Evolutionary conservation across 2,329 filamentous ascomycete genomes (phyloP), one percentile per base, ranked within the genome.

Genomic region (Trichoderma breve): DNA sequence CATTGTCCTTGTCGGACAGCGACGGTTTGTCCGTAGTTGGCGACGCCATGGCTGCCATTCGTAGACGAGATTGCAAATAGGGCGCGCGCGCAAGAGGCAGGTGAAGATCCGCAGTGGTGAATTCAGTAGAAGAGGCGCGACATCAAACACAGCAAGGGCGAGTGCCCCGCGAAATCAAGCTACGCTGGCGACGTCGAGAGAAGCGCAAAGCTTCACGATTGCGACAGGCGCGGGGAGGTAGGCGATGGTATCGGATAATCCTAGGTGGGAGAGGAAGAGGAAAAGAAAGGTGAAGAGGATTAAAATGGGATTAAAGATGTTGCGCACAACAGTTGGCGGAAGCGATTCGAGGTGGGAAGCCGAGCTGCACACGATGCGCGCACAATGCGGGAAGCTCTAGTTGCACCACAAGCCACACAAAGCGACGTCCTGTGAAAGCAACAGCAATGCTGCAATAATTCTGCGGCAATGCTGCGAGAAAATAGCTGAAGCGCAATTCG

Each of bases 11-110:
- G 24, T 77, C 76, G n/a, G 73, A 62, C 66, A 74, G 75, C 75
- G 79, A 74, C 73, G 80, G 76, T 69, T 79, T 77, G 77, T 86
- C 82, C 73, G 83, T 79, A 60, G 79, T 80, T 73, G 85, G 83
- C 76, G 86, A 86, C 74, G 86, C 84, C 86, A 88, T 88, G 78
- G 83, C 83, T 84, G 85, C 84, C 82, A 84, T 85, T 81, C 81
- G 84, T 76, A 74, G 73, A 61, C 64, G 76, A 76, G 28, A 3
- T 15, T 32, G 36, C 18, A 43, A 26, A 32, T 55, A 39, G 3
- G 58, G 21, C 60, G 66, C 53, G 66, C 53, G 66, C 66, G 53
- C 18, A 34, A 47, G 66, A 61, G 55, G 34, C 58, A 28, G 67
- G 58, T 70, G 47, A 39, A 55, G 39, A 34, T 62, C 30, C 58